A percentile compares a stretch with the other conserved stretches of the same genome.
These are phyloP conservation scores for Raddia guianensis DNA, from an alignment of 176 grass and related monocot genomes.

Conservation along the genomic window DNA sequence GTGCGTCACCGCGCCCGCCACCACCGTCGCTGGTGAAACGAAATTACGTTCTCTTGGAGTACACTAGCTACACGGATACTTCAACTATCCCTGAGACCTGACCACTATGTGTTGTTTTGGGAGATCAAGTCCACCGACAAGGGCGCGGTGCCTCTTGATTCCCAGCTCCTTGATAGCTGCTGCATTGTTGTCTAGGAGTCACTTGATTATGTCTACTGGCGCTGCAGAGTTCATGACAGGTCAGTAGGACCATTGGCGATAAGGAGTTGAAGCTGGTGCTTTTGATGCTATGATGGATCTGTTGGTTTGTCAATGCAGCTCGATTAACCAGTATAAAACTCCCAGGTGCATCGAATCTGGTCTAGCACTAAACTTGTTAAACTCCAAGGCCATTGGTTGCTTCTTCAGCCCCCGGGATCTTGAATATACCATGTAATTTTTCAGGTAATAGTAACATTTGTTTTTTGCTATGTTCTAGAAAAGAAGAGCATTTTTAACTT, in stretches of 20 bases:
- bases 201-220: constrained; percentile 73
- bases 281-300: constrained; percentile 84
- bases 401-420: constrained; percentile 70
- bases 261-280: constrained; percentile 56
- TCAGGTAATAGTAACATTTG: not conserved
- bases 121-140: constrained; percentile 60
- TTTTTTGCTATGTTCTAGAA: not conserved
- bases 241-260: constrained; percentile 75
- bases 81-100: constrained; percentile 57
- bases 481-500: not conserved
- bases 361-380: constrained; percentile 55
- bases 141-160: not conserved
- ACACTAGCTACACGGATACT: constrained; percentile 73
- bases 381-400: constrained; percentile 52
- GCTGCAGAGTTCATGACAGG: constrained; percentile 68
- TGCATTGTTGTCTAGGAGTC: constrained; percentile 64
- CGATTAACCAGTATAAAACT: constrained; percentile 92
- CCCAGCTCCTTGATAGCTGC: constrained; percentile 57
- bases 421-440: constrained; percentile 46
- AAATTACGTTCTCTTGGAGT: constrained; percentile 64
- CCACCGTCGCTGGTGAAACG: constrained; percentile 53
- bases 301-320: constrained; percentile 67
- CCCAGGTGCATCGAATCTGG: constrained; percentile 64
- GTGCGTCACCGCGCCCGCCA: too few species aligned
- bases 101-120: constrained; percentile 85